Conservation (phyloP, 495 filamentous ascomycete species). For the Pseudomonodictys pantanalensis region DNA sequence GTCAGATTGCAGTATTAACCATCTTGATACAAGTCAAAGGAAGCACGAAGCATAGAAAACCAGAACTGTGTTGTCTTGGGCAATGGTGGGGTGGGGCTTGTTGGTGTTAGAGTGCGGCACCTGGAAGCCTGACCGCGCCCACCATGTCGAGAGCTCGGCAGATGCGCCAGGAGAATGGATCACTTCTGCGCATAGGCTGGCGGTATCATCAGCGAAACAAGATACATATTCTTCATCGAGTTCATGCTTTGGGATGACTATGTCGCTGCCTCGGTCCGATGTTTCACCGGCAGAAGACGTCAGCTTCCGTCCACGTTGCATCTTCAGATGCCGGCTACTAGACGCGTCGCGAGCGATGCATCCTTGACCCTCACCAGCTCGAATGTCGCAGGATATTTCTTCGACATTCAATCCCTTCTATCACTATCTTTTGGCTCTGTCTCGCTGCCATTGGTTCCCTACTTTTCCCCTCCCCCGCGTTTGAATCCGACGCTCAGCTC, state of each 20-base stretch:
- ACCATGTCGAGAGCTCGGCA: too few relatives aligned
- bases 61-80: too few relatives aligned
- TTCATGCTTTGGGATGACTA: neutral
- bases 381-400: neutral
- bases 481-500: too few relatives aligned
- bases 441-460: too few relatives aligned
- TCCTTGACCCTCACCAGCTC: neutral
- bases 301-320: constrained; percentile 20
- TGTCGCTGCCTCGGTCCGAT: too few relatives aligned
- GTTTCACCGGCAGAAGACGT: neutral
- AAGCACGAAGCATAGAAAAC: too few relatives aligned
- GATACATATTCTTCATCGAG: neutral
- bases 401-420: neutral
- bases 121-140: too few relatives aligned
- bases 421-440: neutral
- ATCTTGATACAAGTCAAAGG: too few relatives aligned
- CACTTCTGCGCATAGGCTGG: neutral
- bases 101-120: too few relatives aligned
- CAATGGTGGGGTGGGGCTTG: too few relatives aligned
- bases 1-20: too few relatives aligned
- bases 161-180: neutral
- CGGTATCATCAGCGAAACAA: neutral
- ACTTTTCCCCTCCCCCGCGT: too few relatives aligned
- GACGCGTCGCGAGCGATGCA: constrained; percentile 12
- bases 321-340: constrained; percentile 18